phyloP scores from a whole-genome alignment of 257 asterid species.

The Ilex asprella region DNA sequence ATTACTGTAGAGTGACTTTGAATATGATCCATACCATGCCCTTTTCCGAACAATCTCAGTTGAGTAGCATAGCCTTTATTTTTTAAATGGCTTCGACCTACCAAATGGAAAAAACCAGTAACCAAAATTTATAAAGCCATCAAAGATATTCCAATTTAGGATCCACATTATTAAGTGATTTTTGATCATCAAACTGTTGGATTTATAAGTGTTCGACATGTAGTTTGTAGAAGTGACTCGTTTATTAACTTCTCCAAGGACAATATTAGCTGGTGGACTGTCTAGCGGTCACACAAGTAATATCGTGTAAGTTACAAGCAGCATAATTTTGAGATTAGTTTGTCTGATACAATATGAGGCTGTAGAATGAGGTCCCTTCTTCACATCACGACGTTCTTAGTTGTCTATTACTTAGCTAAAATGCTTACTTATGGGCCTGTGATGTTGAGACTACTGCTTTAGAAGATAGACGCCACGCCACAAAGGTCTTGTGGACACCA shows the following conservation, averaged over 20 bases:
- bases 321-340: too few relatives aligned
- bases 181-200: not conserved
- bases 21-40: constrained; percentile 50
- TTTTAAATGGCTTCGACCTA: constrained; percentile 72
- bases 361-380: too few relatives aligned
- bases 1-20: not conserved
- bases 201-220: not conserved
- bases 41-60: constrained; percentile 83
- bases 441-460: too few relatives aligned
- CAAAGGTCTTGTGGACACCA: constrained; percentile 16
- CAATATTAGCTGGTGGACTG: constrained; percentile 32
- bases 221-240: constrained; percentile 37
- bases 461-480: constrained; percentile 8
- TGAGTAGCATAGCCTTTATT: constrained; percentile 64
- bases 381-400: too few relatives aligned
- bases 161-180: too few relatives aligned
- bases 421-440: too few relatives aligned
- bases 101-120: not conserved
- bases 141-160: not conserved
- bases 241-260: constrained; percentile 63
- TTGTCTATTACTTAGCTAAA: too few relatives aligned
- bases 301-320: too few relatives aligned
- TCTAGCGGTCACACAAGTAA: too few relatives aligned
- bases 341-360: too few relatives aligned
- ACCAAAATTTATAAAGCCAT: not conserved